phyloP scores from a whole-genome alignment of 164 flowering plant genomes.

The Vitis vinifera region DNA sequence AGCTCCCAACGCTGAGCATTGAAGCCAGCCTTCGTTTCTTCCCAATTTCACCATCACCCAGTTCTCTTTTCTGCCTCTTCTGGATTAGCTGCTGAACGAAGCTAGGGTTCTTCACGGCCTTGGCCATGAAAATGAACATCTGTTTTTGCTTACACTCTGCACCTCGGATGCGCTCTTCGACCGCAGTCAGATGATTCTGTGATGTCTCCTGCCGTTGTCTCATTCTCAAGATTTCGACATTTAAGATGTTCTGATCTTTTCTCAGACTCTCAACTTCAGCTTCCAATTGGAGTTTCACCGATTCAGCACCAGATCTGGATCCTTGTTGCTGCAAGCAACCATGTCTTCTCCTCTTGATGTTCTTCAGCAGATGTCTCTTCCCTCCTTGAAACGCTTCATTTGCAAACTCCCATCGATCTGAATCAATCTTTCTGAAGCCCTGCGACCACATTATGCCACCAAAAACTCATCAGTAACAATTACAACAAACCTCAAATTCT shows the following conservation, averaged over 20 bases:
- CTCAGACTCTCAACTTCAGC: constrained; percentile 51
- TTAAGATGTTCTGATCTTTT: constrained; percentile 40
- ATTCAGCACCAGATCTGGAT: constrained; percentile 13
- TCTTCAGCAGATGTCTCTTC: constrained; percentile 66
- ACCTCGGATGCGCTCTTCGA: constrained; percentile 42
- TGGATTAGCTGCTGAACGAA: constrained; percentile 41
- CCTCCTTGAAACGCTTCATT: constrained; percentile 66
- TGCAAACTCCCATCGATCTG: constrained; percentile 79
- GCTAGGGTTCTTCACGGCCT: constrained; percentile 35
- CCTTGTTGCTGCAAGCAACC: constrained; percentile 25
- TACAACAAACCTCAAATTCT: background rate
- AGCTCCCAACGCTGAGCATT: constrained; percentile 14
- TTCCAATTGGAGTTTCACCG: constrained; percentile 29
- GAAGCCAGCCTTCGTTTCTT: constrained; percentile 41
- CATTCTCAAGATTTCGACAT: constrained; percentile 51
- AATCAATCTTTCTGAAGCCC: constrained; percentile 69
- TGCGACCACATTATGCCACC: constrained; percentile 13
- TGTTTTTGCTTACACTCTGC: constrained; percentile 51
- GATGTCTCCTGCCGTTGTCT: constrained; percentile 54
- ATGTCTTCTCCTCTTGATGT: constrained; percentile 53
- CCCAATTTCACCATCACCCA: constrained; percentile 19
- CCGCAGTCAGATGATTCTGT: constrained; percentile 20
- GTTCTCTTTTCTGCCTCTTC: constrained; percentile 26
- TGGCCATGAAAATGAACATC: constrained; percentile 47
- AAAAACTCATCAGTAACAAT: background rate